phyloP scores from a whole-genome alignment of 2,329 filamentous ascomycete genomes.

The Colletotrichum magnum region DNA sequence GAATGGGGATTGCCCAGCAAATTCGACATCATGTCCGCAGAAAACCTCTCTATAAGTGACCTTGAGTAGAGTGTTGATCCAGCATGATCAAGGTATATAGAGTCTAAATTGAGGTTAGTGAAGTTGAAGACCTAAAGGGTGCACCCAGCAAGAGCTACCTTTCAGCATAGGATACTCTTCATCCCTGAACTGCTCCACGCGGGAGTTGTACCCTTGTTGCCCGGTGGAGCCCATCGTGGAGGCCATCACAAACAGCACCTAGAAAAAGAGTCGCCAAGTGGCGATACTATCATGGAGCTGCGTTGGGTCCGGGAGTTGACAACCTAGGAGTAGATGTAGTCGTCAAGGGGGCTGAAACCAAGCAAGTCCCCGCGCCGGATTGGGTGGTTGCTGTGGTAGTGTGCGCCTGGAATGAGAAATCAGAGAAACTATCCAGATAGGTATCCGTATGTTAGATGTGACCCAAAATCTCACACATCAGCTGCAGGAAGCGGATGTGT shows the following conservation, averaged over 20 bases:
- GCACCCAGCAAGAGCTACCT: conserved; percentile 58
- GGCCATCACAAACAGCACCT: background rate
- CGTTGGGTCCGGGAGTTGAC: no score
- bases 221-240: conserved; percentile 13
- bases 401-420: background rate
- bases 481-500: background rate
- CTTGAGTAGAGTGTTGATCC: conserved; percentile 90
- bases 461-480: conserved; percentile 6
- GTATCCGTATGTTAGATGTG: background rate
- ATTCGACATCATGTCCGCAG: conserved; percentile 81
- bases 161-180: conserved; percentile 79
- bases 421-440: background rate
- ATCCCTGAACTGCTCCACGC: conserved; percentile 71
- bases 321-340: no score
- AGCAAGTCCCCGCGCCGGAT: conserved; percentile 1
- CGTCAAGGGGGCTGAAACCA: no score
- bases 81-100: conserved; percentile 92
- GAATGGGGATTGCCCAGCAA: conserved; percentile 96
- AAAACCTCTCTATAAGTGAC: conserved; percentile 84
- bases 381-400: conserved; percentile 14
- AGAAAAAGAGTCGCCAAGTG: no score
- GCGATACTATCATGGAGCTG: no score
- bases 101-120: conserved; percentile 63
- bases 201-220: conserved; percentile 65
- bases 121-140: conserved; percentile 7